Evolutionary conservation across 805 yeast species (phyloP).

Genomic region (Pichia sporocuriosa): DNA sequence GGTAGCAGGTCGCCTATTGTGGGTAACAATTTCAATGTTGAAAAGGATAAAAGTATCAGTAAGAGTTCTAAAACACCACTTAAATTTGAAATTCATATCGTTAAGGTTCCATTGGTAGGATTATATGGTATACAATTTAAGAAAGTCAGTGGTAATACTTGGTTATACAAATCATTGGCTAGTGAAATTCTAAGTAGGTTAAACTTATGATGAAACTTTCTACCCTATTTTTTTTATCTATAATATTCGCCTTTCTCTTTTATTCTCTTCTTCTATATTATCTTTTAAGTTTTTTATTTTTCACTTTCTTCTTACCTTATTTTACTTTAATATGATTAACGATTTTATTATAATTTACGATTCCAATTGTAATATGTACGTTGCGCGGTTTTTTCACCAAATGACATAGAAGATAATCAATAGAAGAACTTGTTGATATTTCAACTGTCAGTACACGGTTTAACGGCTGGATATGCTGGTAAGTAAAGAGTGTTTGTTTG

Average conservation of each 20-base stretch:
- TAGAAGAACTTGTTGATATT: no score
- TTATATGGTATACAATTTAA: conserved; percentile 93
- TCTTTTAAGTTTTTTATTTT: no score
- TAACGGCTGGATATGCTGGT: no score
- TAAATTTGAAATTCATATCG: conserved; percentile 85
- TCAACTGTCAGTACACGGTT: no score
- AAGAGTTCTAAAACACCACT: conserved; percentile 48
- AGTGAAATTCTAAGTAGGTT: conserved; percentile 71
- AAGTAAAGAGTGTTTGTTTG: no score
- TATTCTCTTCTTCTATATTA: neutral
- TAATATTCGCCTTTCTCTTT: neutral
- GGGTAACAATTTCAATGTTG: neutral
- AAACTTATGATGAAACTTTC: conserved; percentile 48
- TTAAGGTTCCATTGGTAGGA: conserved; percentile 84
- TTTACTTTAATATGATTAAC: no score
- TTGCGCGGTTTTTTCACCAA: no score
- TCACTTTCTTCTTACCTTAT: no score
- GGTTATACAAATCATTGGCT: conserved; percentile 91
- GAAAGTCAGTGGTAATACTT: conserved; percentile 86
- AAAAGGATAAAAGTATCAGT: conserved; percentile 1
- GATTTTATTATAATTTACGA: no score
- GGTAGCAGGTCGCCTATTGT: conserved; percentile 10
- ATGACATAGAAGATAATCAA: no score
- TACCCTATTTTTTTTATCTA: neutral
- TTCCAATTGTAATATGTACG: no score